Base-by-base conservation (phyloP, 768 basidiomycete genomes). In the Mycena alexandri region DNA sequence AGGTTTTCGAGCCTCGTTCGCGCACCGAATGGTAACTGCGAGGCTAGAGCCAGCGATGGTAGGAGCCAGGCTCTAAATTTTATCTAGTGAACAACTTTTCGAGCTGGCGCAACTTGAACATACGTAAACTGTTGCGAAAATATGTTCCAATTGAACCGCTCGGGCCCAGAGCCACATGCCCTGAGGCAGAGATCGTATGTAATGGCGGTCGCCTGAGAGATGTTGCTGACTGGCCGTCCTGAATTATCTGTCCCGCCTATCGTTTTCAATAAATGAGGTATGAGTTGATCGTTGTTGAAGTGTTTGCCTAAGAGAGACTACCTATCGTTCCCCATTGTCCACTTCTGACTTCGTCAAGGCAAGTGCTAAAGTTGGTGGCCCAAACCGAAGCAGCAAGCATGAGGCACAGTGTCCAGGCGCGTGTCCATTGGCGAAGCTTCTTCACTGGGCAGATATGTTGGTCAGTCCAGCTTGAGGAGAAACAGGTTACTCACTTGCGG, bases 1-100 rank as follows among this genome's bases (percentile, higher is more conserved):
- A 82, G 65, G 46, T 79, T 78, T 9, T 81, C 80, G 14, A 71
- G 60, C 19, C 70, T 70, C 16, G 68, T 71, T 11, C 53, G 68
- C 22, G 78, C 77, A 10, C 81, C 81, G 22, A 81, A 82, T 5
- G 82, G 81, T 25, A 82, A 76, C 33, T 83, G 81, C 0, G 80
- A 81, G 22, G 82, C 68, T 1, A 82, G 51, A 8, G 80, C 78
- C n/a, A 83, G 75, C 64, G 77, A 80, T 6, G 82, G 81, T 2
- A 82, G 57, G 3, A 83, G 75, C 81, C 82, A 82, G 0, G 78
- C 65, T 4, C 75, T 67, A 65, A 73, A 76, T 0, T 34, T 75
- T 69, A 13, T 33, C 13, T n/a, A 58, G 41, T 21, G 42, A 14
- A 38, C 0, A 8, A 16, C 16, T 29, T 21, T 38, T 38, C 19